Evolutionary conservation across 2,329 filamentous ascomycete genomes (phyloP).

Genomic region (Huntiella omanensis): DNA sequence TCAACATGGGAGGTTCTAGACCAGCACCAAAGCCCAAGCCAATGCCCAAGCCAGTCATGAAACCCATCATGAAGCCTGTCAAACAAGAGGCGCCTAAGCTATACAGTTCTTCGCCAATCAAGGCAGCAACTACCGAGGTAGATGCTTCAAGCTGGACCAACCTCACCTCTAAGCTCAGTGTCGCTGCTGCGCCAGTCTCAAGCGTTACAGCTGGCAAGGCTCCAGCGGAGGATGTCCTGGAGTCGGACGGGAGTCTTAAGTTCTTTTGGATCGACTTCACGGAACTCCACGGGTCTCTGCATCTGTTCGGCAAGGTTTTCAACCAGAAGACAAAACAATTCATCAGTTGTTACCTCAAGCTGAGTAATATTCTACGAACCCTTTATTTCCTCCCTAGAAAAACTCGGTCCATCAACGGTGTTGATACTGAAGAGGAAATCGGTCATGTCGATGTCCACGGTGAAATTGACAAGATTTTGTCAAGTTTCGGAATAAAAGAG

Average conservation of each 20-base stretch:
- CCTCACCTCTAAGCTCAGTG: conserved; percentile 69
- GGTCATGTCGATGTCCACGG: conserved; percentile 77
- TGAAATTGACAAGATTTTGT: conserved; percentile 80
- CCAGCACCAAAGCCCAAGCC: conserved; percentile 53
- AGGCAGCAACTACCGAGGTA: conserved; percentile 20
- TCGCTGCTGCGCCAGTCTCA: conserved; percentile 33
- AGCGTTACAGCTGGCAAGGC: conserved; percentile 58
- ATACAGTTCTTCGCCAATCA: conserved; percentile 15
- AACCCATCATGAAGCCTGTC: conserved; percentile 49
- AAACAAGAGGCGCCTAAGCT: conserved; percentile 42
- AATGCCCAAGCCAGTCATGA: conserved; percentile 42
- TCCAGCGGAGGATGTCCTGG: conserved; percentile 66
- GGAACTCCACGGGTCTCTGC: conserved; percentile 77
- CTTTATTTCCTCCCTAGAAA: conserved; percentile 81
- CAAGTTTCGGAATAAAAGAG: conserved; percentile 55
- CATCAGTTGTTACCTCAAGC: conserved; percentile 85
- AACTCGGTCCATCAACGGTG: conserved; percentile 33
- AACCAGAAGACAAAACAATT: conserved; percentile 65
- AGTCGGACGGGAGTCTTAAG: conserved; percentile 74
- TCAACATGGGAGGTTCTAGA: conserved; percentile 72
- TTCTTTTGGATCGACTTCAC: conserved; percentile 98
- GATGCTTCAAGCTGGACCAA: conserved; percentile 80
- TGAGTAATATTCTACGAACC: conserved; percentile 86
- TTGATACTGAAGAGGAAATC: conserved; percentile 57
- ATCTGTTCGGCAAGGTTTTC: conserved; percentile 87